These are phyloP conservation scores for Talaromyces sp. DNA, from an alignment of 2,329 filamentous ascomycete species.

Conservation along the genomic window DNA sequence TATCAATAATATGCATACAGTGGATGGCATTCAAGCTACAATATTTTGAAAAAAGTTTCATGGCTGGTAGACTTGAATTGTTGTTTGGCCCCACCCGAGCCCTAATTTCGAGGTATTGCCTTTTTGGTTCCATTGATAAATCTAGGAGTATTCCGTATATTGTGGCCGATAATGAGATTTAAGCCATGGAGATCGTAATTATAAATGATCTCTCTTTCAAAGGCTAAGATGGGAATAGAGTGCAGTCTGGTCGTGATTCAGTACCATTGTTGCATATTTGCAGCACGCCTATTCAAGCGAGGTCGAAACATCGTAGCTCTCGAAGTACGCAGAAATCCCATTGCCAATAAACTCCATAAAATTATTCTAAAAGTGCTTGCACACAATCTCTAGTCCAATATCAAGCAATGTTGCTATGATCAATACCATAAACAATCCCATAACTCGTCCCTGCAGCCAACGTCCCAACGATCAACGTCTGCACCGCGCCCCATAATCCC, in stretches of 20 bases:
- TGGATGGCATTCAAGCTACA: background rate
- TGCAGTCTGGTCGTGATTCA: too few species aligned
- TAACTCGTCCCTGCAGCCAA: slow-evolving; percentile 37
- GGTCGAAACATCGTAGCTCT: too few species aligned
- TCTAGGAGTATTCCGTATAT: too few species aligned
- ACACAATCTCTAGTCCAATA: too few species aligned
- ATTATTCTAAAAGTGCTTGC: too few species aligned
- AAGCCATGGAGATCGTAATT: too few species aligned
- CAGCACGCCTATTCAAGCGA: too few species aligned
- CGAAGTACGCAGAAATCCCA: background rate
- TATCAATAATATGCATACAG: background rate
- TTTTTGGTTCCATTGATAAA: background rate
- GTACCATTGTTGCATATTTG: too few species aligned
- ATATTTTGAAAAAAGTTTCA: background rate
- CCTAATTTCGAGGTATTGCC: background rate
- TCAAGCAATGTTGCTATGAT: slow-evolving; percentile 18
- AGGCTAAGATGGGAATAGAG: background rate
- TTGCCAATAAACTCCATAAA: background rate
- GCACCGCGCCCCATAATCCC: slow-evolving; percentile 28
- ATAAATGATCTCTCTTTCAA: too few species aligned
- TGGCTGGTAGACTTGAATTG: background rate
- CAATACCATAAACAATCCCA: slow-evolving; percentile 31
- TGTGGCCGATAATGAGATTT: too few species aligned
- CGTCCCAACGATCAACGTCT: slow-evolving; percentile 36
- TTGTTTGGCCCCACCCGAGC: background rate